A percentile compares a stretch with the other conserved stretches of the same genome.
phyloP scores from a whole-genome alignment of 2,329 filamentous ascomycete genomes.

The Pestalotiopsis sp. region DNA sequence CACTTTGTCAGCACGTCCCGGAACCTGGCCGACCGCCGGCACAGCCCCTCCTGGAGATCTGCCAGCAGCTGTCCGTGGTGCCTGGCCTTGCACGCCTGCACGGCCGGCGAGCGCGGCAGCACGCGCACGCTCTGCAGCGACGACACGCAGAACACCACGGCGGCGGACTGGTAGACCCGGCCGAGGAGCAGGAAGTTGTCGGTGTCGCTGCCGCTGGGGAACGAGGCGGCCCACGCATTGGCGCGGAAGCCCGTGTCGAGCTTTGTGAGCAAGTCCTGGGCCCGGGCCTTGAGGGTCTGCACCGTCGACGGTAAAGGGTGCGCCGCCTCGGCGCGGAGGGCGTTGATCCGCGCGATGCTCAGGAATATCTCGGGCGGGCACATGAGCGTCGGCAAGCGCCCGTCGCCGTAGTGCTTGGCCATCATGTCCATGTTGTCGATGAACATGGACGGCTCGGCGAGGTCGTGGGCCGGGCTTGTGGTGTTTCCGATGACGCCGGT shows the following conservation, averaged over 20 bases:
- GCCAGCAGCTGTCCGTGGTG: slow-evolving; percentile 24
- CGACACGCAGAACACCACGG: slow-evolving; percentile 26
- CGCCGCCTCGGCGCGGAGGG: slow-evolving; percentile 25
- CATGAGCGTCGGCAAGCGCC: slow-evolving; percentile 22
- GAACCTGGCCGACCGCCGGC: background rate
- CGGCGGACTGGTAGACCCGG: slow-evolving; percentile 32
- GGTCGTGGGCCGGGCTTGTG: slow-evolving; percentile 32
- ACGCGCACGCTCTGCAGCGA: slow-evolving; percentile 32
- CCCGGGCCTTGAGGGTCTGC: slow-evolving; percentile 5
- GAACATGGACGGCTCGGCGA: slow-evolving; percentile 17
- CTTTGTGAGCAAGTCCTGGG: slow-evolving; percentile 22
- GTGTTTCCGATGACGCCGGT: slow-evolving; percentile 34
- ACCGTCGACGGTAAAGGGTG: background rate
- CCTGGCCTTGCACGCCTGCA: slow-evolving; percentile 7
- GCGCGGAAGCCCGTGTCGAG: slow-evolving; percentile 31
- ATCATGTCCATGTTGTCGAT: slow-evolving; percentile 27
- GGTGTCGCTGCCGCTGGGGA: slow-evolving; percentile 18
- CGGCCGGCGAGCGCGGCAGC: slow-evolving; percentile 18
- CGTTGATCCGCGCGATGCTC: slow-evolving; percentile 31
- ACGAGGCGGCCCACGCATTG: slow-evolving; percentile 26
- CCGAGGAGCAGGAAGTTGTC: slow-evolving; percentile 32
- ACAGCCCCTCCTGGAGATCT: slow-evolving; percentile 12
- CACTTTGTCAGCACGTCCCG: slow-evolving; percentile 21
- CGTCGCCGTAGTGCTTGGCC: slow-evolving; percentile 20
- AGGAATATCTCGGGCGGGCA: slow-evolving; percentile 29